phyloP scores from a whole-genome alignment of 2,329 filamentous ascomycete species.

The Trichoderma asperellum region DNA sequence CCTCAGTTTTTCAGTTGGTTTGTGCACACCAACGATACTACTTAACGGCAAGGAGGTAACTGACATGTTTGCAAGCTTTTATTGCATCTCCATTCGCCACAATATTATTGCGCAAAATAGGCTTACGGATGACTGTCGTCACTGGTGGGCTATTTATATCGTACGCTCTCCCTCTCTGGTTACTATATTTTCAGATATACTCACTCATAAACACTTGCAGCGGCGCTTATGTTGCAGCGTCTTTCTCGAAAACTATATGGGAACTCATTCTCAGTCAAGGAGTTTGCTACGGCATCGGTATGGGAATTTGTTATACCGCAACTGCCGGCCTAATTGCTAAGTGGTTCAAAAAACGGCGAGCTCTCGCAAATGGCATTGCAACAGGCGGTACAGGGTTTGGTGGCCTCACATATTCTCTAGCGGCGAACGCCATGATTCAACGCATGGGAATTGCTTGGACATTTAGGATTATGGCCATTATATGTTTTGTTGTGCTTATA shows the following conservation, averaged over 20 bases:
- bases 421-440: slow-evolving; percentile 69
- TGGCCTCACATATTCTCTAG: slow-evolving; percentile 70
- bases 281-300: slow-evolving; percentile 72
- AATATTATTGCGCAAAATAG: not conserved
- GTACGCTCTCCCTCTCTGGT: not conserved
- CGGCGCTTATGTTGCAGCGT: slow-evolving; percentile 63
- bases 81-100: not conserved
- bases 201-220: not conserved
- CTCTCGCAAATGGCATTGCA: slow-evolving; percentile 69
- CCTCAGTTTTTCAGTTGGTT: slow-evolving; percentile 46
- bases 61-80: slow-evolving; percentile 54
- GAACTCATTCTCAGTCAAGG: slow-evolving; percentile 78
- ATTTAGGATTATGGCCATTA: slow-evolving; percentile 66
- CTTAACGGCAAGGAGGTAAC: slow-evolving; percentile 60
- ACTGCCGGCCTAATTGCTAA: slow-evolving; percentile 70
- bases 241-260: slow-evolving; percentile 64
- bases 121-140: not conserved
- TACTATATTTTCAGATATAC: too few species aligned
- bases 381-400: slow-evolving; percentile 73
- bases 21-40: slow-evolving; percentile 61
- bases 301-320: slow-evolving; percentile 76
- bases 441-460: slow-evolving; percentile 69
- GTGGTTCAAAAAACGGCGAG: slow-evolving; percentile 73
- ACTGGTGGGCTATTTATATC: slow-evolving; percentile 16
- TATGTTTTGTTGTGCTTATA: slow-evolving; percentile 66